Conservation (phyloP, 2,329 filamentous ascomycete species). For the Fusarium humuli region DNA sequence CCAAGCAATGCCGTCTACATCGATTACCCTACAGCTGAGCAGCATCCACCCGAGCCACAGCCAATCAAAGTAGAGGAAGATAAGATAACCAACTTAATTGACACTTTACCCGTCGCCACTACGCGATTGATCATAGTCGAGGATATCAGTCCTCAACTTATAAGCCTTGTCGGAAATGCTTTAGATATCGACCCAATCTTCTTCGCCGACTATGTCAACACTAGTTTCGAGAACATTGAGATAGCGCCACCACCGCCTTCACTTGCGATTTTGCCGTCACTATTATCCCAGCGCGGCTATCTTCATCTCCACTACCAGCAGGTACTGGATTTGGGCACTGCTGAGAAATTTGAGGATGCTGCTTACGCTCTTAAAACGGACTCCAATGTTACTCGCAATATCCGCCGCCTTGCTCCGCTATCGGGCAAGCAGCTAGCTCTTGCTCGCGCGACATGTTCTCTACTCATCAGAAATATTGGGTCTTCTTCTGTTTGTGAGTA, state of each 20-base stretch:
- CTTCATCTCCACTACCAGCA: background rate
- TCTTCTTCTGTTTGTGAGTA: fast-evolving
- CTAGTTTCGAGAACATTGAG: background rate
- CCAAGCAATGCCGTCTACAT: background rate
- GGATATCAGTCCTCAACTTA: background rate
- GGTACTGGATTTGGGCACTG: background rate
- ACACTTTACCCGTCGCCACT: background rate
- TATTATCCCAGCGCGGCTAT: background rate
- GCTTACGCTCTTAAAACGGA: background rate
- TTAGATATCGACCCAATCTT: background rate
- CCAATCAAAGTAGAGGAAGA: fast-evolving
- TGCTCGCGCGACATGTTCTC: background rate
- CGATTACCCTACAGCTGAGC: background rate
- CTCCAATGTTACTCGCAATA: background rate
- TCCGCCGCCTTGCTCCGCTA: background rate
- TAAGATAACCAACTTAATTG: background rate
- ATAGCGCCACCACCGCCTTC: background rate
- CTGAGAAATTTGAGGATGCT: fast-evolving
- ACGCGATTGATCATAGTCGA: background rate
- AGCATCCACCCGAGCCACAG: background rate
- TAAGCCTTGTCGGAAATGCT: fast-evolving
- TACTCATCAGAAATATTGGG: background rate
- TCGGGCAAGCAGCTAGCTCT: background rate
- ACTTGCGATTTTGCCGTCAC: background rate
- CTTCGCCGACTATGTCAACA: slow-evolving; percentile 5